A percentile compares a stretch with the other conserved stretches of the same genome.
These are phyloP conservation scores for Pyricularia pennisetigena DNA, from an alignment of 2,329 filamentous ascomycete genomes.

Conservation along the genomic window DNA sequence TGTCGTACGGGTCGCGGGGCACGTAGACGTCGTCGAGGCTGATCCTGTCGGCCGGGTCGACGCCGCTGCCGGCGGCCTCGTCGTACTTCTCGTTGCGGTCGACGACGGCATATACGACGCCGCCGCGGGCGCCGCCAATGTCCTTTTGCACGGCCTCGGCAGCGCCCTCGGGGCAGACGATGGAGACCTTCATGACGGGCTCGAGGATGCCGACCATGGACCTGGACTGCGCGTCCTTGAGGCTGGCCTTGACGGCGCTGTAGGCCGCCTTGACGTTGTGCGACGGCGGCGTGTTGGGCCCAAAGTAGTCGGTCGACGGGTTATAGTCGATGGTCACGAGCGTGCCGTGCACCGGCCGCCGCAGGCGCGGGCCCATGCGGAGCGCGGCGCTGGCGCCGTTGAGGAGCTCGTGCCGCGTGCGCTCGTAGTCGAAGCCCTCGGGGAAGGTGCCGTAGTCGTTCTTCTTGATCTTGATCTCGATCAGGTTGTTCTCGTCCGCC, in stretches of 20 bases:
- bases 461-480: conserved; percentile 42
- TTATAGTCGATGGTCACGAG: conserved; percentile 62
- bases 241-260: conserved; percentile 56
- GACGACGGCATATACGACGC: conserved; percentile 64
- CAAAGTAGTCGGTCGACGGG: conserved; percentile 52
- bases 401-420: conserved; percentile 50
- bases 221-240: conserved; percentile 50
- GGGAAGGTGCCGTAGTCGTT: conserved; percentile 34
- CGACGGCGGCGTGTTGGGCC: conserved; percentile 53
- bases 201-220: conserved; percentile 62
- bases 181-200: conserved; percentile 84
- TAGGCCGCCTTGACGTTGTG: conserved; percentile 55
- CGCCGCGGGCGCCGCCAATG: conserved; percentile 64
- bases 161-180: conserved; percentile 72
- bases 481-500: conserved; percentile 61
- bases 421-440: conserved; percentile 33
- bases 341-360: conserved; percentile 70
- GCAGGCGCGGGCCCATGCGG: conserved; percentile 71
- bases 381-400: conserved; percentile 79
- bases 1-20: conserved; percentile 73
- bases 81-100: conserved; percentile 31
- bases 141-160: conserved; percentile 79
- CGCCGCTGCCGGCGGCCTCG: background rate
- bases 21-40: conserved; percentile 72
- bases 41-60: conserved; percentile 30